Evolutionary conservation across 2,329 filamentous ascomycete species (phyloP).

Genomic region (Clonostachys sp.): DNA sequence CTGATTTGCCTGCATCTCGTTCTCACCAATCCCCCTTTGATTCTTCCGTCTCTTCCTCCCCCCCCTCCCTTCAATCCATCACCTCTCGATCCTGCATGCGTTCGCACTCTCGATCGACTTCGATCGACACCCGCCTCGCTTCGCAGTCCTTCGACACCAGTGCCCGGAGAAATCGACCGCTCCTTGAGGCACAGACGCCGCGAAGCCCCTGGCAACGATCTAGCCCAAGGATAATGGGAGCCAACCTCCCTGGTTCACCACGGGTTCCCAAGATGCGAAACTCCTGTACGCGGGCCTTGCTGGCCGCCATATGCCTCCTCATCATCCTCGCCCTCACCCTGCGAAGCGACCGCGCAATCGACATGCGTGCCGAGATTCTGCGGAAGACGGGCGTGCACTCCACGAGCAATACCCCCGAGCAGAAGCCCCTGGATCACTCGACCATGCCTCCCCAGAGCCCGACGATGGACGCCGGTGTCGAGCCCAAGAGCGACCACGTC

Average conservation of each 20-base stretch:
- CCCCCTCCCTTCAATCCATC: not conserved
- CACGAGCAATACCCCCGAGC: slow-evolving; percentile 15
- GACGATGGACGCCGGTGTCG: slow-evolving; percentile 6
- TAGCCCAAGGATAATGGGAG: slow-evolving; percentile 23
- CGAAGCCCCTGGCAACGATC: not conserved
- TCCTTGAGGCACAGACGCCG: too few relatives aligned
- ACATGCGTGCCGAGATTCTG: slow-evolving; percentile 33
- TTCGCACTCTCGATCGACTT: too few relatives aligned
- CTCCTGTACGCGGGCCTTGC: slow-evolving; percentile 36
- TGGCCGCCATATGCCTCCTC: slow-evolving; percentile 36
- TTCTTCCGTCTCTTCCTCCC: not conserved
- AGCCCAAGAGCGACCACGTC: slow-evolving; percentile 15
- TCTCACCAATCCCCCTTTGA: not conserved
- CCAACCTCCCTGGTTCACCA: slow-evolving; percentile 25
- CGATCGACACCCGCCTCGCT: too few relatives aligned
- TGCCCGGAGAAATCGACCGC: too few relatives aligned
- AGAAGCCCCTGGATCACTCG: slow-evolving; percentile 18
- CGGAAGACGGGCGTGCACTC: slow-evolving; percentile 21
- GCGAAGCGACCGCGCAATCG: slow-evolving; percentile 29
- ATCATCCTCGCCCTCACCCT: slow-evolving; percentile 34
- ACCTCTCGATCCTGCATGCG: not conserved
- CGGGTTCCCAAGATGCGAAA: slow-evolving; percentile 44
- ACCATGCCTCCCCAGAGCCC: slow-evolving; percentile 8
- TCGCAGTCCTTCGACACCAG: too few relatives aligned
- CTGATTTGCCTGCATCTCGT: not conserved